Evolutionary conservation across 495 filamentous ascomycete species (phyloP).

Genomic region (Hypomontagnella monticulosa): DNA sequence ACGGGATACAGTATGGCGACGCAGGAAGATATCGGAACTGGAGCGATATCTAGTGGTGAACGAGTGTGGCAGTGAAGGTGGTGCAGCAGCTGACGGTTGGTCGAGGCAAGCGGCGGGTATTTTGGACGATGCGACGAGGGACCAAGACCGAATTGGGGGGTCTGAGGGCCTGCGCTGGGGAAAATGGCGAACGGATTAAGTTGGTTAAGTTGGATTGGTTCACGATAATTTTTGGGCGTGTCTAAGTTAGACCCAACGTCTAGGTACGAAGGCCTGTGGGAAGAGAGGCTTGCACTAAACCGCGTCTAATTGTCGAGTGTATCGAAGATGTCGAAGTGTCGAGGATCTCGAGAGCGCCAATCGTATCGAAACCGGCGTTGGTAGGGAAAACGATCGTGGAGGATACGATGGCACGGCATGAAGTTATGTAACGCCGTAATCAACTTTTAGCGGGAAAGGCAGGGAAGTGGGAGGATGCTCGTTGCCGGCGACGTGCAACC

Average conservation of each 20-base stretch:
- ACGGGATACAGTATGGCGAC: conserved; percentile 13
- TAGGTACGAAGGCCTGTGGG: background rate
- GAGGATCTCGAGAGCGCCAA: conserved; percentile 28
- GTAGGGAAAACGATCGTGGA: conserved; percentile 34
- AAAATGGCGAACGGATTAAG: conserved; percentile 7
- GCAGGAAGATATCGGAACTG: conserved; percentile 30
- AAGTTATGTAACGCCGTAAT: conserved; percentile 40
- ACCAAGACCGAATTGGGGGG: conserved; percentile 31
- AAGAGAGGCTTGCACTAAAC: conserved; percentile 2
- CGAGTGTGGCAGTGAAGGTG: conserved; percentile 37
- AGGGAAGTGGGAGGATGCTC: conserved; percentile 30
- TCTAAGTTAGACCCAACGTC: background rate
- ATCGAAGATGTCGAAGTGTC: conserved; percentile 22
- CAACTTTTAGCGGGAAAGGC: conserved; percentile 19
- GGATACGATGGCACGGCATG: conserved; percentile 38
- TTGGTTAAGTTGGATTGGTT: conserved; percentile 19
- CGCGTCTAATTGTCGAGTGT: conserved; percentile 33
- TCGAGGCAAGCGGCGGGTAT: conserved; percentile 33
- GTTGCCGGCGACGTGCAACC: conserved; percentile 41
- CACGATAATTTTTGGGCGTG: conserved; percentile 16
- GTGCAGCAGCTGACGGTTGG: conserved; percentile 26
- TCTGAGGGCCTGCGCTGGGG: conserved; percentile 1
- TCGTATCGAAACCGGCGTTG: conserved; percentile 32
- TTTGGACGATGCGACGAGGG: conserved; percentile 35
- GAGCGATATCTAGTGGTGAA: conserved; percentile 30